Evolutionary conservation across 768 basidiomycete genomes (phyloP).

Genomic region (Trametes cinnabarina): DNA sequence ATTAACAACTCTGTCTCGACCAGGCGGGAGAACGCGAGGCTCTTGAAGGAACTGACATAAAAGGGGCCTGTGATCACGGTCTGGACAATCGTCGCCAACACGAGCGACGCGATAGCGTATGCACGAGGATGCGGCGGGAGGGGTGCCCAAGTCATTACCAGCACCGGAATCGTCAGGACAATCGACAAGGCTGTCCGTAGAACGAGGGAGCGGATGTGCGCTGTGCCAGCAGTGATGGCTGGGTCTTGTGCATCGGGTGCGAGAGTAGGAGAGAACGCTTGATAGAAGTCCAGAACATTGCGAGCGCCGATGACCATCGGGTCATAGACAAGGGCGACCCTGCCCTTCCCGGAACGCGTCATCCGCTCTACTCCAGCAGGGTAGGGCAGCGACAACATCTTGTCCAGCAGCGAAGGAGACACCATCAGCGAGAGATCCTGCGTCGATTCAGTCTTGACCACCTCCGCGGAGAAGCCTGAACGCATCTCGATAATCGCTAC

Average conservation of each 20-base stretch:
- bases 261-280: slow-evolving; percentile 27
- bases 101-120: slow-evolving; percentile 38
- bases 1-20: slow-evolving; percentile 42
- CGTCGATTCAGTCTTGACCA: slow-evolving; percentile 17
- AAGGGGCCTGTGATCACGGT: slow-evolving; percentile 35
- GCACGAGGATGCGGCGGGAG: slow-evolving; percentile 32
- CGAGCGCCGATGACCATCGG: slow-evolving; percentile 32
- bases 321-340: slow-evolving; percentile 23
- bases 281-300: slow-evolving; percentile 30
- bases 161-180: slow-evolving; percentile 40
- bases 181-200: slow-evolving; percentile 32
- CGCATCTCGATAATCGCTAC: slow-evolving; percentile 27
- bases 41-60: slow-evolving; percentile 34
- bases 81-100: slow-evolving; percentile 41
- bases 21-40: slow-evolving; percentile 35
- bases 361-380: slow-evolving; percentile 23
- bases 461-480: slow-evolving; percentile 28
- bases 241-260: slow-evolving; percentile 26
- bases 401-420: slow-evolving; percentile 2
- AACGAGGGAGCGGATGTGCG: slow-evolving; percentile 32
- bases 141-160: slow-evolving; percentile 43
- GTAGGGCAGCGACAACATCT: slow-evolving; percentile 3
- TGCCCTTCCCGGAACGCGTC: slow-evolving; percentile 15
- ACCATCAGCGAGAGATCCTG: slow-evolving; percentile 20
- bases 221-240: slow-evolving; percentile 27